phyloP scores from a whole-genome alignment of 768 basidiomycete species.

The Ramaria rubella region DNA sequence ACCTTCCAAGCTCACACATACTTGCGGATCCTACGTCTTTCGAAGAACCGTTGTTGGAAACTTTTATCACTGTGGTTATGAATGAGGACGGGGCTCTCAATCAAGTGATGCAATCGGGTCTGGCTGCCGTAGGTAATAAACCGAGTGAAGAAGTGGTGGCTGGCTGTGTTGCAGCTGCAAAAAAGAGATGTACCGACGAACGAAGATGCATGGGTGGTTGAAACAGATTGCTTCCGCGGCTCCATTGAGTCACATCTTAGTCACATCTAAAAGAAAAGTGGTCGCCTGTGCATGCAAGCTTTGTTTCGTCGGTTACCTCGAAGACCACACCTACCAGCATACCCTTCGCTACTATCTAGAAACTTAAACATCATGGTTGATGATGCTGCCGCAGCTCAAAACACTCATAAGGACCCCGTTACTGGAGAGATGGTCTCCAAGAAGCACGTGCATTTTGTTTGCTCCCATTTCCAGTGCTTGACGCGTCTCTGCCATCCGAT shows the following conservation, averaged over 20 bases:
- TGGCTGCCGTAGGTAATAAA: conserved; percentile 27
- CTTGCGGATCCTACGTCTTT: conserved; percentile 85
- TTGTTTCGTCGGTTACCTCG: not conserved
- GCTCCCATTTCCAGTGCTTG: conserved; percentile 2
- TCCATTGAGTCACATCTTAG: not conserved
- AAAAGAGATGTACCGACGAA: not conserved
- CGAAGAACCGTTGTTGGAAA: conserved; percentile 81
- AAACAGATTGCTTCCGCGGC: not conserved
- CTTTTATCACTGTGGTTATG: conserved; percentile 57
- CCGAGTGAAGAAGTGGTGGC: conserved; percentile 8
- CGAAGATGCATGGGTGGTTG: not conserved
- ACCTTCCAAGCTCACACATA: conserved; percentile 50
- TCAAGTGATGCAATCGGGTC: conserved; percentile 50
- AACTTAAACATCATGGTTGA: conserved; percentile 2
- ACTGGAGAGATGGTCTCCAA: conserved; percentile 98
- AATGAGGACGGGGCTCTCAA: conserved; percentile 44
- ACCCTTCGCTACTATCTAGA: not conserved
- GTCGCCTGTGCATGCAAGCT: conserved; percentile 8
- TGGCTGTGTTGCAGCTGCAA: conserved; percentile 3
- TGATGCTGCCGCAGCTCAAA: not conserved
- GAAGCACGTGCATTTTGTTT: conserved; percentile 48
- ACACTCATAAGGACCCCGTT: conserved; percentile 66
- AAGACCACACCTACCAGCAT: not conserved
- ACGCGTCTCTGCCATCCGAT: conserved; percentile 15
- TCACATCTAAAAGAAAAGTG: not conserved